Percentiles rank a stretch among this genome's conserved stretches.
Evolutionary conservation across 2,329 filamentous ascomycete genomes (phyloP).

Genomic region (Colletotrichum simmondsii): DNA sequence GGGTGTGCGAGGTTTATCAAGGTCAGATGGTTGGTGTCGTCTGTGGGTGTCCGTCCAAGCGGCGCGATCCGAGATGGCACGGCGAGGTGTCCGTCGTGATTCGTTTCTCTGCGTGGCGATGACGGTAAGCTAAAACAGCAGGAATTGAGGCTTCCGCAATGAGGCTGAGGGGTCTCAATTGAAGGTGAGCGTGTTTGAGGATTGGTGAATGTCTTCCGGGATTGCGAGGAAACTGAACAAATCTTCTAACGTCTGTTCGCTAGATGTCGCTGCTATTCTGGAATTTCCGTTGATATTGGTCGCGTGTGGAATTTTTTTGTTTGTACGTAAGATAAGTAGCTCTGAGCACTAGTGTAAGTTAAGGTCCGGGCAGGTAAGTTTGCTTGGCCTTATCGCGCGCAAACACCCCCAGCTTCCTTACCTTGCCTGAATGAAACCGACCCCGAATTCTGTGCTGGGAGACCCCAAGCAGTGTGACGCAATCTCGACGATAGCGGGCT

Average conservation of each 20-base stretch:
- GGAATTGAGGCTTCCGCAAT: background rate
- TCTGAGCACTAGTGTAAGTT: background rate
- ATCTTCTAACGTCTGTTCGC: constrained; percentile 20
- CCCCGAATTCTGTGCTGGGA: background rate
- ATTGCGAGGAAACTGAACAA: constrained; percentile 8
- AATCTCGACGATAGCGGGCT: constrained; percentile 20
- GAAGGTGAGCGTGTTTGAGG: constrained; percentile 20
- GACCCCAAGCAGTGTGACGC: constrained; percentile 30
- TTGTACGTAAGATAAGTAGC: background rate
- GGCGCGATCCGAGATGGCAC: constrained; percentile 22
- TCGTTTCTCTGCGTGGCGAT: constrained; percentile 16
- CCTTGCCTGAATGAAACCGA: background rate
- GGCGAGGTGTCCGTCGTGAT: constrained; percentile 12
- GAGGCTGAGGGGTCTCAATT: constrained; percentile 34
- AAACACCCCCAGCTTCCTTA: background rate
- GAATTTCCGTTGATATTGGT: background rate
- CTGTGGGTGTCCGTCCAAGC: constrained; percentile 28
- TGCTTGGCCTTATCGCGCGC: background rate
- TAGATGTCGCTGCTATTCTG: background rate
- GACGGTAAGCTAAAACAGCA: constrained; percentile 25
- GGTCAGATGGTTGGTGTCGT: constrained; percentile 29
- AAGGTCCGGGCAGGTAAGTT: background rate
- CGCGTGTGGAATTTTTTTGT: background rate
- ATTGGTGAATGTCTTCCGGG: background rate
- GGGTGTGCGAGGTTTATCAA: constrained; percentile 17